These are phyloP conservation scores for Conticribra guillardii DNA, from an alignment of 108 stramenopile species.

Conservation along the genomic window DNA sequence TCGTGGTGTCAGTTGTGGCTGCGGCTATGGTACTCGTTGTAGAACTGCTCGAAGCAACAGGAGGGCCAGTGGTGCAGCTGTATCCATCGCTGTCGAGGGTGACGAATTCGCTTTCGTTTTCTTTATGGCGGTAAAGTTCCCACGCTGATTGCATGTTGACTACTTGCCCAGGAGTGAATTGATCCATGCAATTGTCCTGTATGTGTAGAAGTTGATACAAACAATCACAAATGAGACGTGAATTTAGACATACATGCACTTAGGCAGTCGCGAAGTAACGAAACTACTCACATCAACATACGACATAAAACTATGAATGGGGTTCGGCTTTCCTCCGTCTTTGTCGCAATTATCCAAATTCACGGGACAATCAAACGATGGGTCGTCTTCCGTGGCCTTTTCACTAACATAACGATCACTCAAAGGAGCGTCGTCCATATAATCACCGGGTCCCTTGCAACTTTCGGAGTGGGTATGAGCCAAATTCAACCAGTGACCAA, in stretches of 20 bases:
- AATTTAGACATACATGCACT: no score
- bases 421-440: conserved; percentile 32
- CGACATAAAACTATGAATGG: conserved; percentile 26
- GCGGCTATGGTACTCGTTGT: no score
- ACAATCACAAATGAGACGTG: no score
- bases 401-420: conserved; percentile 28
- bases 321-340: conserved; percentile 3
- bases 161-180: conserved; percentile 10
- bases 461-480: conserved; percentile 34
- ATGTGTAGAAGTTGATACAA: no score
- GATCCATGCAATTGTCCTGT: not conserved
- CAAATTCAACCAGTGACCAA: conserved; percentile 57
- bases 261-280: not conserved
- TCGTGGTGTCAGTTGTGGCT: no score
- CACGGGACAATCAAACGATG: conserved; percentile 15
- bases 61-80: not conserved
- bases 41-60: no score
- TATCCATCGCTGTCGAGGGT: not conserved
- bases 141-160: conserved; percentile 1
- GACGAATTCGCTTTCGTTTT: not conserved
- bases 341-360: conserved; percentile 6
- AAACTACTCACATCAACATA: conserved; percentile 17
- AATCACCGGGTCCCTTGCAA: conserved; percentile 26
- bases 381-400: conserved; percentile 13
- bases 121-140: conserved; percentile 1